Percentiles rank a stretch among this genome's conserved stretches.
These are phyloP conservation scores for Bauhinia variegata DNA, from an alignment of 306 rosid genomes.

Conservation along the genomic window DNA sequence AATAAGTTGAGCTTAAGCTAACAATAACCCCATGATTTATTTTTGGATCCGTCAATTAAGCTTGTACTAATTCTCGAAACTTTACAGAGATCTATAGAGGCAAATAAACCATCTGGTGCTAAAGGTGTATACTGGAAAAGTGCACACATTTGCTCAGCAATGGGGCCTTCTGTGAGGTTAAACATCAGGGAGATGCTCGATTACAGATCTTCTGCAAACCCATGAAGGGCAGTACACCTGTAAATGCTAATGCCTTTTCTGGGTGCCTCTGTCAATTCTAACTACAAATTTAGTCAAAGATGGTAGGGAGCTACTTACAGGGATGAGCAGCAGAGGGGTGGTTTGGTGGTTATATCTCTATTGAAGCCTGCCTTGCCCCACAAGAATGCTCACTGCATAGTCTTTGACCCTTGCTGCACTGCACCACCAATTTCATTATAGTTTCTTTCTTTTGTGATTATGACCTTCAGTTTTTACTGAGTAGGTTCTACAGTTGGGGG, in stretches of 20 bases:
- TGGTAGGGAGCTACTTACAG: constrained; percentile 47
- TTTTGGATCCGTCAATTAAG: no score
- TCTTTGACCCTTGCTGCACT: constrained; percentile 46
- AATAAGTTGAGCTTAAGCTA: no score
- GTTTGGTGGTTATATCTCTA: constrained; percentile 34
- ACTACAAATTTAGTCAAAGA: constrained; percentile 44
- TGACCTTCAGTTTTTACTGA: neutral
- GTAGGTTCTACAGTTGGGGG: neutral
- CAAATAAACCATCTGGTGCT: constrained; percentile 91
- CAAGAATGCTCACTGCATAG: constrained; percentile 33
- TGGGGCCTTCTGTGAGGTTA: constrained; percentile 95
- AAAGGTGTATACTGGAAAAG: constrained; percentile 99
- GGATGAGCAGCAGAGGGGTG: constrained; percentile 44
- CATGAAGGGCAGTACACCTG: constrained; percentile 49
- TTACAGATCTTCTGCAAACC: constrained; percentile 60
- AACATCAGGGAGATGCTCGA: constrained; percentile 88
- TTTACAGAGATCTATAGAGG: constrained; percentile 83
- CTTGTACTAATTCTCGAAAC: constrained; percentile 1
- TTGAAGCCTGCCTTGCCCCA: constrained; percentile 39
- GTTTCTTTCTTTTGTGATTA: neutral
- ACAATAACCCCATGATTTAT: no score
- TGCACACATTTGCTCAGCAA: constrained; percentile 88
- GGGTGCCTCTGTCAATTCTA: constrained; percentile 49
- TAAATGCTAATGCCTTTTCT: constrained; percentile 52
- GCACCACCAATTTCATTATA: neutral